A percentile compares a stretch with the other conserved stretches of the same genome.
Evolutionary conservation across 202 grass and related monocot genomes (phyloP).

Genomic region (Musa balbisiana): DNA sequence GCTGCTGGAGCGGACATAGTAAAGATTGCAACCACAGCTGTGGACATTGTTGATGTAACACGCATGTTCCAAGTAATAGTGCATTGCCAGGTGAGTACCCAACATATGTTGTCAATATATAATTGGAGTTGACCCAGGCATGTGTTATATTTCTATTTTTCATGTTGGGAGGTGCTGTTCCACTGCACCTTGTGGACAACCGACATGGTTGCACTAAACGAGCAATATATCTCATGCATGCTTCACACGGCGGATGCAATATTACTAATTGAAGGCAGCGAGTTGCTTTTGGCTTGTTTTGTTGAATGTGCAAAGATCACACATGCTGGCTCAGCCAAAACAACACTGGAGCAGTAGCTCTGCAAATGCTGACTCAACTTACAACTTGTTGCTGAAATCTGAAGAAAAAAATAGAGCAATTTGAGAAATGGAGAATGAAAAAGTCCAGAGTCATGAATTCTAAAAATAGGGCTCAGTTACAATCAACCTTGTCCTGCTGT

Average conservation of each 20-base stretch:
- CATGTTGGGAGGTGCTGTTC: neutral
- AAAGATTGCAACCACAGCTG: slow-evolving; percentile 84
- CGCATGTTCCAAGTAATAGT: slow-evolving; percentile 90
- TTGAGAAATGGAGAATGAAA: neutral
- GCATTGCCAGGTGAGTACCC: slow-evolving; percentile 73
- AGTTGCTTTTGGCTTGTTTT: neutral
- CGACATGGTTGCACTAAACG: neutral
- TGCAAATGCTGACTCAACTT: neutral
- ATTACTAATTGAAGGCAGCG: neutral
- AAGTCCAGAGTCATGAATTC: neutral
- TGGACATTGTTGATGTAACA: slow-evolving; percentile 70
- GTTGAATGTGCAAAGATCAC: neutral
- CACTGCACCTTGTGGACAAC: neutral
- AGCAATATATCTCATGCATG: neutral
- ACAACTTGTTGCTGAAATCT: neutral
- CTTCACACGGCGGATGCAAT: neutral
- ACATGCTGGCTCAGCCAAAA: neutral
- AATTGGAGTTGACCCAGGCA: neutral
- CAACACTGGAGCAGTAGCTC: neutral
- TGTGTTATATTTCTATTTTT: neutral
- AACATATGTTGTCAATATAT: slow-evolving; percentile 4
- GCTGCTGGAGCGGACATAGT: slow-evolving; percentile 88
- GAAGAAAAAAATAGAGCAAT: neutral
- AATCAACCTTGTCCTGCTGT: neutral
- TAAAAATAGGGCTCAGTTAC: neutral